Conservation (phyloP, 2,329 filamentous ascomycete species). For the Volutella citrinella region DNA sequence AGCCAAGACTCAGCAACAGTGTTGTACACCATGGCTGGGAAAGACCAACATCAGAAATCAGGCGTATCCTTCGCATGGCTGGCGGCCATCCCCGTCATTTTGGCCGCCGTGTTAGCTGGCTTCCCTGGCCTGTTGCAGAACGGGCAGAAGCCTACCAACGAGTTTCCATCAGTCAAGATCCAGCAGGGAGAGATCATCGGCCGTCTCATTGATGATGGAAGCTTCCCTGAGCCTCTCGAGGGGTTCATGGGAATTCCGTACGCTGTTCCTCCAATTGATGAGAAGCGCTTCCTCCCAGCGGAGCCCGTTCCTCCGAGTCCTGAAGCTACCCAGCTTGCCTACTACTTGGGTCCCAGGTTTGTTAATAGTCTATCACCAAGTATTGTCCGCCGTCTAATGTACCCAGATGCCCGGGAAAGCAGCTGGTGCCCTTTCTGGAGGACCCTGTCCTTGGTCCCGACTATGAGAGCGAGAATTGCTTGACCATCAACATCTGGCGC, state of each 20-base stretch:
- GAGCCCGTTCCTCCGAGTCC: constrained; percentile 23
- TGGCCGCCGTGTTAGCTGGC: constrained; percentile 11
- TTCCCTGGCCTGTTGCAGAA: constrained; percentile 10
- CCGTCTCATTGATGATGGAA: constrained; percentile 27
- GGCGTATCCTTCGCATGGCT: constrained; percentile 14
- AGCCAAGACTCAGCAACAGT: too few relatives aligned
- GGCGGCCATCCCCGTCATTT: constrained; percentile 14
- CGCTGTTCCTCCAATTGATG: constrained; percentile 40
- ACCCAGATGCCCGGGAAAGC: constrained; percentile 27
- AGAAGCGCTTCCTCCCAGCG: constrained; percentile 39
- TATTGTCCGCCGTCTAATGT: too few relatives aligned
- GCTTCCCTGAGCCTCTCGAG: constrained; percentile 30
- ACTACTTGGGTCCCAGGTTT: constrained; percentile 19
- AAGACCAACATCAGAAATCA: too few relatives aligned
- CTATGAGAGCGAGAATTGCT: constrained; percentile 27
- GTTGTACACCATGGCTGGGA: too few relatives aligned
- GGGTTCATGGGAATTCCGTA: constrained; percentile 47
- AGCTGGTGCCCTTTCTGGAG: constrained; percentile 29
- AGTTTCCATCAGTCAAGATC: constrained; percentile 21
- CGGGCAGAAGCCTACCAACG: constrained; percentile 5
- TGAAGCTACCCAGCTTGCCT: constrained; percentile 25
- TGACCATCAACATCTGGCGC: constrained; percentile 25
- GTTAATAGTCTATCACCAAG: too few relatives aligned
- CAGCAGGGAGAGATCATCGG: constrained; percentile 30
- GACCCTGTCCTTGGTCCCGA: constrained; percentile 28